Evolutionary conservation across 805 yeast species (phyloP), one percentile per base, ranked within the genome.

Genomic region (Barnettozyma californica): DNA sequence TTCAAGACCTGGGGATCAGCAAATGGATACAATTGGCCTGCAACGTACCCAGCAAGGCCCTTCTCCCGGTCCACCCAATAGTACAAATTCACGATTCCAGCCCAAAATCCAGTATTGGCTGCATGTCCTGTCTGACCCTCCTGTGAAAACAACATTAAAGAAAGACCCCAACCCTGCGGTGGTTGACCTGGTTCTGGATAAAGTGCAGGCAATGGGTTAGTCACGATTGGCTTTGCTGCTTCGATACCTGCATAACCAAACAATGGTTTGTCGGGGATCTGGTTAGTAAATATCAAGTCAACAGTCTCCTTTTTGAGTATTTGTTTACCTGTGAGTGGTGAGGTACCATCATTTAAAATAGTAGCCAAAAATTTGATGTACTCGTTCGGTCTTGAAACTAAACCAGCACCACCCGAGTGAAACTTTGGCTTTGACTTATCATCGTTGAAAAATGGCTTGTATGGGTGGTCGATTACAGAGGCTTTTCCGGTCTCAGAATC

Each of bases 381-480:
- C 50, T 74, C 77, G 9, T 58, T 59, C 5, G 68, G 70, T 9
- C 68, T 70, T 1, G 73, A 66, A 44, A 65, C 71, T 38, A 67
- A 52, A 5, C 78, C 78, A 7, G 69, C 74, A 25, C 78, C 78
- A 8, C 75, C 78, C 53, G 68, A 60, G 43, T 66, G 65, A 36
- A 64, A 46, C 14, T 35, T 41, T 16, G 35, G 34, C 7, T 39
- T 43, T 2, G 47, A 20, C 27, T 43, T 31, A 13, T 40, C 49
- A 36, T 53, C 53, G 25, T 39, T 41, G 13, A 42, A 40, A 18
- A 50, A 49, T 21, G 47, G 44, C 20, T 49, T 46, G 33, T 39
- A 51, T 7, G 47, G 31, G 35, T 57, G 57, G 2, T 47, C 53
- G 21, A 50, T 46, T 11, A 39, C 49, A 2, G 39, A 41, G 18